Base-by-base conservation (phyloP, 139 green algal genomes). In the Auxenochlorella pyrenoidosa region DNA sequence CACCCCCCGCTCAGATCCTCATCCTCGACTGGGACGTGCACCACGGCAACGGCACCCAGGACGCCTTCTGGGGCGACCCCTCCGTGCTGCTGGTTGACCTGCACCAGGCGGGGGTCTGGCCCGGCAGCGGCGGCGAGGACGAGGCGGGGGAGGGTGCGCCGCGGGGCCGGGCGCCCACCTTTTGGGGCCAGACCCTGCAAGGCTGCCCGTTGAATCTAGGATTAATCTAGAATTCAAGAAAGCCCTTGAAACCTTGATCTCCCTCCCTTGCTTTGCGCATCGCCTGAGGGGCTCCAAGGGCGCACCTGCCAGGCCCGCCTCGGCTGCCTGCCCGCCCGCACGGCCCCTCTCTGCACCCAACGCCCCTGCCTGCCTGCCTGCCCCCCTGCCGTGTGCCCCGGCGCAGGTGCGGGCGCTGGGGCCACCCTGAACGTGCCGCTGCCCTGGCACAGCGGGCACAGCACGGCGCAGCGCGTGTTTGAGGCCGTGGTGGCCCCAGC, bases 371-470 rank as follows among this genome's bases (percentile, higher is more conserved):
- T 24, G 5, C 30, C 28, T 41, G 66, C 66, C 66, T 73, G 32
- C 47, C 13, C 54, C 54, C 71, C 71, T 78, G 73, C 38, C 75
- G 24, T 21, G 36, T 54, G 28, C 18, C 77, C 92, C 4, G 93
- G 93, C 12, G 28, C 84, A n/a, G 95, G 88, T 34, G 88, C 78
- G 0, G 96, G 96, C 15, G 78, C 90, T 58, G 96, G 96, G 30
- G 77, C 88, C 79, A 98, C 91, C 18, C 93, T 97, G 77, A 98
- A 98, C 87, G 82, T 98, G 0, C 93, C 94, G 2, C 84, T 98
- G 43, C 95, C 95, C 34, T 76, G 78, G 90, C 86, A 76, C 89
- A 84, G 68, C 58, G 82, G 84, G 68, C 88, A 91, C 0, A 88
- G 94, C 58, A 63, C 41, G 32, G 91, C 92, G 6, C 91, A 95